Base-by-base conservation (phyloP, 1,284 basidiomycete genomes). In the Leccinum cinnamomeum region DNA sequence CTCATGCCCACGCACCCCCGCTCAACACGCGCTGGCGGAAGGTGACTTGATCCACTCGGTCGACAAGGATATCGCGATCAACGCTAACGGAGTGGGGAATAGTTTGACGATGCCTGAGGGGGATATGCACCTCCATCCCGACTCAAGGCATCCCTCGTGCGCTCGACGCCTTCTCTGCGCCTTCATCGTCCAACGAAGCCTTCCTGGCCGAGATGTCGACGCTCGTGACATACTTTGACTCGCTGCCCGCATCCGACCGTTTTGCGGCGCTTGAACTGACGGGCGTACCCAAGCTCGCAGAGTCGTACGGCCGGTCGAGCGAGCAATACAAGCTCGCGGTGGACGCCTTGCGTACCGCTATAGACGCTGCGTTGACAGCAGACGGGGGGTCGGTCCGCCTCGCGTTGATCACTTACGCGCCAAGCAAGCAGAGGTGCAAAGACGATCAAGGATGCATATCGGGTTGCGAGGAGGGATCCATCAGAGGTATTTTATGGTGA, bases 201-300 rank as follows among this genome's bases (percentile, higher is more conserved):
- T 83, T 82, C 69, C 68, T 78, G 61, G 76, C 64, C 58, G 81
- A 75, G 71, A 80, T 79, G 51, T 80, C 74, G 56, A 77, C 72
- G 55, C 77, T 90, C 25, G 70, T 78, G 20, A 74, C 79, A 41
- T 87, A 88, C 71, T 72, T 88, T 51, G 81, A 86, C 44, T 69
- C 77, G 14, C 70, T 75, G n/a, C 72, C 76, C 30, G 23, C 60
- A 4, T 62, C 66, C 3, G 76, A 79, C 64, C 75, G 72, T 12
- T 92, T 92, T 65, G 87, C 84, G 25, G 86, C 86, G 2, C 76
- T 90, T 58, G 25, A 28, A 28, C 25, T 28, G 25, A 28, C 25
- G 25, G 25, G 25, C 25, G 25, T 28, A 28, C 25, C 25, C 25
- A 28, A 28, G 25, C 25, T 28, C 25, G 25, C 25, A 28, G 25